phyloP scores from a whole-genome alignment of 2,329 filamentous ascomycete species.

The Pestalotiopsis fici region DNA sequence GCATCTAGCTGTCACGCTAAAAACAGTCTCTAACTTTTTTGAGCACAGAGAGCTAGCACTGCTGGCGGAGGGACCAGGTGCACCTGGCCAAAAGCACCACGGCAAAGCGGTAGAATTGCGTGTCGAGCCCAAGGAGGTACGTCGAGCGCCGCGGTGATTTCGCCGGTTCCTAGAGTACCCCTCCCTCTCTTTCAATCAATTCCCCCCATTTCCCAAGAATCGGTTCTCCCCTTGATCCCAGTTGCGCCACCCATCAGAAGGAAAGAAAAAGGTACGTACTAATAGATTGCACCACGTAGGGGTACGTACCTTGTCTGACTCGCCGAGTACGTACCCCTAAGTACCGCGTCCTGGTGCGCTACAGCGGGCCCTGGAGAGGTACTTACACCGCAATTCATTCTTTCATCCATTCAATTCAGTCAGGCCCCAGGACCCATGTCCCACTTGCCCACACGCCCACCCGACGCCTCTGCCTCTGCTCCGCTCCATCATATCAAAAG shows the following conservation, averaged over 20 bases:
- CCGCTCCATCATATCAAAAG: conserved; percentile 12
- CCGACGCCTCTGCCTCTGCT: conserved; percentile 4
- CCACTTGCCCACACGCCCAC: not conserved
- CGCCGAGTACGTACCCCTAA: conserved; percentile 1
- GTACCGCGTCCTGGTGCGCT: not conserved
- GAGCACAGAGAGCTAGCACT: not conserved
- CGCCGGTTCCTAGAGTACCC: not conserved
- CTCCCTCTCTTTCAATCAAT: not conserved
- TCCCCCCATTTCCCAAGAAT: conserved; percentile 1
- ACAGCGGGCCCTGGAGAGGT: conserved; percentile 1
- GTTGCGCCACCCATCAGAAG: not conserved
- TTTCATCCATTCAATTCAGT: not conserved
- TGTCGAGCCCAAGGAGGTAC: not conserved
- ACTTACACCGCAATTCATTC: conserved; percentile 8
- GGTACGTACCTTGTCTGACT: not conserved
- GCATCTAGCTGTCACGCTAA: not conserved
- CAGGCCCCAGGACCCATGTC: not conserved
- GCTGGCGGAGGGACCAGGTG: not conserved
- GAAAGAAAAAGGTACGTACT: not conserved
- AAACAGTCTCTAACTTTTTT: not conserved
- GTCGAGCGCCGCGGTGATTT: not conserved
- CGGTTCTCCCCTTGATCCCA: conserved; percentile 6
- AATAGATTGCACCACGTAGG: not conserved
- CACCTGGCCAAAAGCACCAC: conserved; percentile 2
- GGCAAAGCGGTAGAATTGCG: not conserved